Conservation (phyloP, 257 asterid species). For the Fraxinus americana region DNA sequence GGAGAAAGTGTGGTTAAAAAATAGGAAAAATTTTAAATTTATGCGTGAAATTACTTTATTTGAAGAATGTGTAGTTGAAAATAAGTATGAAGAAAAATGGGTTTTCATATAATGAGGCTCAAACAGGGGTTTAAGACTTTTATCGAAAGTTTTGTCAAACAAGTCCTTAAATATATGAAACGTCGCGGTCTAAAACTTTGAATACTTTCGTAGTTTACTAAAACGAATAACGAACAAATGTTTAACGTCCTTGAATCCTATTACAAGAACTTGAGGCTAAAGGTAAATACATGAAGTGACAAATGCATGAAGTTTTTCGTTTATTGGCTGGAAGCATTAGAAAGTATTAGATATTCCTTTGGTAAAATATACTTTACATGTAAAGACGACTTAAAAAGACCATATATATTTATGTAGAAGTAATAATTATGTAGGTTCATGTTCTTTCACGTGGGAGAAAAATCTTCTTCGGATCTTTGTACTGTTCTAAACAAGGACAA, state of each 20-base stretch:
- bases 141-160: too few relatives aligned
- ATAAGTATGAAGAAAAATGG: too few relatives aligned
- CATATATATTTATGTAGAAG: not conserved
- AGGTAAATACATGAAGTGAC: not conserved
- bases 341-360: not conserved
- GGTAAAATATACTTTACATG: not conserved
- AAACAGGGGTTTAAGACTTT: too few relatives aligned
- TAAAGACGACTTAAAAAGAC: not conserved
- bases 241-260: not conserved
- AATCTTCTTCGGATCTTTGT: conserved; percentile 2
- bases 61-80: too few relatives aligned
- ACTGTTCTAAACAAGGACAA: conserved; percentile 8
- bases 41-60: too few relatives aligned
- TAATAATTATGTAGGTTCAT: not conserved
- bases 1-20: too few relatives aligned
- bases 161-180: too few relatives aligned
- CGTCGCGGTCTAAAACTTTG: too few relatives aligned
- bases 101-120: too few relatives aligned
- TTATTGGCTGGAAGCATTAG: not conserved
- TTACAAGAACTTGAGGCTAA: not conserved
- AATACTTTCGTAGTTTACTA: too few relatives aligned
- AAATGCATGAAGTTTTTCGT: not conserved
- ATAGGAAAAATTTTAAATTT: too few relatives aligned
- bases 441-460: conserved; percentile 4
- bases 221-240: too few relatives aligned